phyloP scores from a whole-genome alignment of 164 flowering plant genomes.

The Santalum album region DNA sequence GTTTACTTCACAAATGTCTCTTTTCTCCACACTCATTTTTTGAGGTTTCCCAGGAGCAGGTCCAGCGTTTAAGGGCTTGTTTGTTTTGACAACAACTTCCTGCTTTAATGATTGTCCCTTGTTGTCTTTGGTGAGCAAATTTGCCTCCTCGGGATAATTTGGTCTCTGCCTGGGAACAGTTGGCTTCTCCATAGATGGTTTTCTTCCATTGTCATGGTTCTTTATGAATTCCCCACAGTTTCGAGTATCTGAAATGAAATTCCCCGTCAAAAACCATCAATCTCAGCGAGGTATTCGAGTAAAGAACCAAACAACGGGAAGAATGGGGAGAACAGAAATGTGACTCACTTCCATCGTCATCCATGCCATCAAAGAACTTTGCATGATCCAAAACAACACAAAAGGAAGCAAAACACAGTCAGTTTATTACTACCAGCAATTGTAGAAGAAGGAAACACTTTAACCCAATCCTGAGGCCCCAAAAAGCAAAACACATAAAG shows the following conservation, averaged over 20 bases:
- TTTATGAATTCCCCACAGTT: conserved; percentile 39
- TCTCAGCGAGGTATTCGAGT: conserved; percentile 20
- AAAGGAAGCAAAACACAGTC: conserved; percentile 18
- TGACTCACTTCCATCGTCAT: conserved; percentile 95
- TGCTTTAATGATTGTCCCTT: conserved; percentile 24
- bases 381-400: conserved; percentile 5
- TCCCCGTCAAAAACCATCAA: conserved; percentile 16
- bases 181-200: conserved; percentile 18
- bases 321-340: conserved; percentile 6
- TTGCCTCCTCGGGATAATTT: conserved; percentile 12
- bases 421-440: conserved; percentile 8
- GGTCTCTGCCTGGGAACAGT: conserved; percentile 21
- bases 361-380: conserved; percentile 95
- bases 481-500: conserved; percentile 4
- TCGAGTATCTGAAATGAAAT: conserved; percentile 58
- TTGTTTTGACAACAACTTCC: conserved; percentile 31
- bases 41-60: conserved; percentile 50
- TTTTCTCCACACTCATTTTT: conserved; percentile 25
- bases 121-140: conserved; percentile 25
- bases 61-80: conserved; percentile 26
- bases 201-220: conserved; percentile 46
- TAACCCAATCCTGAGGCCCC: background rate
- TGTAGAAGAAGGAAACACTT: background rate
- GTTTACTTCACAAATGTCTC: conserved; percentile 29
- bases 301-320: conserved; percentile 19